phyloP scores from a whole-genome alignment of 169 alveolate genomes.

The Plasmodium blacklocki region DNA sequence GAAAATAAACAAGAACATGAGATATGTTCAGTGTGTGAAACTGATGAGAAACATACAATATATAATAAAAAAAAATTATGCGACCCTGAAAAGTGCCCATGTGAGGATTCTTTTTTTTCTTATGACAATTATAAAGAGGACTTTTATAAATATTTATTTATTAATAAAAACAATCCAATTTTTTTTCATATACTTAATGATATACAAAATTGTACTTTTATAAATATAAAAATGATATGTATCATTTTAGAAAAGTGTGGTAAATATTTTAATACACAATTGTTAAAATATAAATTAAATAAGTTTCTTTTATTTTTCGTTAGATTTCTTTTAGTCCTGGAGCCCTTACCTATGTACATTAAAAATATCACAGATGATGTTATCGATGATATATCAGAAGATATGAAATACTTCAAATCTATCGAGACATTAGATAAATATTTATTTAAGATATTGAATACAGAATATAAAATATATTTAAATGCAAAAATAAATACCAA shows the following conservation, averaged over 20 bases:
- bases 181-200: slow-evolving; percentile 26
- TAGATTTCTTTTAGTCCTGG: slow-evolving; percentile 33
- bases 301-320: slow-evolving; percentile 36
- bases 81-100: too few relatives aligned
- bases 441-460: slow-evolving; percentile 12
- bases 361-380: not conserved
- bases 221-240: slow-evolving; percentile 56
- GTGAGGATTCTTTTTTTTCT: not conserved
- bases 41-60: not conserved
- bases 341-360: slow-evolving; percentile 47
- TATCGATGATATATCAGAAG: not conserved
- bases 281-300: slow-evolving; percentile 23
- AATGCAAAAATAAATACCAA: not conserved
- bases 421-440: slow-evolving; percentile 18
- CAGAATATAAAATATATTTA: slow-evolving; percentile 29
- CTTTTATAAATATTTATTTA: slow-evolving; percentile 15
- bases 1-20: not conserved
- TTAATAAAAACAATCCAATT: slow-evolving; percentile 43
- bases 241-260: slow-evolving; percentile 41
- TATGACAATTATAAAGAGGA: slow-evolving; percentile 5
- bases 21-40: too few relatives aligned
- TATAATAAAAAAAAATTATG: not conserved
- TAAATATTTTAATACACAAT: slow-evolving; percentile 33
- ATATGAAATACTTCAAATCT: slow-evolving; percentile 9
- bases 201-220: slow-evolving; percentile 21